Percentiles rank a stretch among this genome's conserved stretches.
phyloP scores from a whole-genome alignment of 805 yeast species.

The Wickerhamomyces alni region DNA sequence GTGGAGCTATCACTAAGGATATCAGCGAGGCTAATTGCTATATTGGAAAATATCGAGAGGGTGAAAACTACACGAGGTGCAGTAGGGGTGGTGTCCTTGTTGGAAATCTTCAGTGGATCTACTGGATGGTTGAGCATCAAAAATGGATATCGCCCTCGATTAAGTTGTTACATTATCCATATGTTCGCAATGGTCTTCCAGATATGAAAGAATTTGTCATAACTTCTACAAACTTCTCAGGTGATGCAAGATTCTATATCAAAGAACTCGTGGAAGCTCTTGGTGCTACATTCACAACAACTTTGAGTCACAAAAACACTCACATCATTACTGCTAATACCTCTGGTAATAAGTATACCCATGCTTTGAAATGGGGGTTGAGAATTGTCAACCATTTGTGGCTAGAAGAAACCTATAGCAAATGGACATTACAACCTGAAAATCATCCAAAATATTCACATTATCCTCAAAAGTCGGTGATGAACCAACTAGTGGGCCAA shows the following conservation, averaged over 20 bases:
- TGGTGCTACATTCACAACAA: constrained; percentile 75
- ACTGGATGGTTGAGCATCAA: constrained; percentile 51
- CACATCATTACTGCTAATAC: constrained; percentile 65
- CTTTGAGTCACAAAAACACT: constrained; percentile 58
- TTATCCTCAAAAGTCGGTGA: constrained; percentile 35
- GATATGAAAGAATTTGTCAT: constrained; percentile 51
- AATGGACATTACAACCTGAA: constrained; percentile 51
- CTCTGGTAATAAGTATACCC: constrained; percentile 67
- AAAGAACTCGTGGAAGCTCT: constrained; percentile 54
- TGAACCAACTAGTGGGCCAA: constrained; percentile 47
- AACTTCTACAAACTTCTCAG: constrained; percentile 75
- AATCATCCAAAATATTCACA: constrained; percentile 40
- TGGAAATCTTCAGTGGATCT: constrained; percentile 76
- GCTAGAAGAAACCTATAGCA: constrained; percentile 75
- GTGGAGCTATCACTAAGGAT: constrained; percentile 41
- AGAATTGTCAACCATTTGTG: constrained; percentile 74
- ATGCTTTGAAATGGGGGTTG: constrained; percentile 65
- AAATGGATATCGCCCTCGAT: constrained; percentile 49
- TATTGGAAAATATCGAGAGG: constrained; percentile 58
- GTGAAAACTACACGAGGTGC: constrained; percentile 47
- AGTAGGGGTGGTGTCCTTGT: constrained; percentile 34
- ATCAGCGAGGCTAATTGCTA: constrained; percentile 37
- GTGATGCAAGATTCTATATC: constrained; percentile 75
- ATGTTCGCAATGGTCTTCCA: constrained; percentile 39
- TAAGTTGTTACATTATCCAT: constrained; percentile 67